phyloP scores from a whole-genome alignment of 108 stramenopile species.

The Mayamaea pseudoterrestris region DNA sequence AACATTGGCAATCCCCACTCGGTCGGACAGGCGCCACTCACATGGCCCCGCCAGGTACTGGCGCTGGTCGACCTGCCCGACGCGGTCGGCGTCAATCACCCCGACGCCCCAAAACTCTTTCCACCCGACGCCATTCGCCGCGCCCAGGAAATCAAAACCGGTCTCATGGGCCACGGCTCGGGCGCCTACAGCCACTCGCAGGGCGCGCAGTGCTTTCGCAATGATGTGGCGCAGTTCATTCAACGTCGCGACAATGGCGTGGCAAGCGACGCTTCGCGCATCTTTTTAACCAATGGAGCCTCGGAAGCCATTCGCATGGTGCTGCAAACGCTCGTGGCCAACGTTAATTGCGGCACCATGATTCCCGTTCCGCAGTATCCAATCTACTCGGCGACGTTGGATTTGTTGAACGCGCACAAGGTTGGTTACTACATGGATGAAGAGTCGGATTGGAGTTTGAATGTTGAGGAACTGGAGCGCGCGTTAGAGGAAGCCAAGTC shows the following conservation, averaged over 20 bases:
- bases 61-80: conserved; percentile 74
- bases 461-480: conserved; percentile 68
- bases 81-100: conserved; percentile 63
- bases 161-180: conserved; percentile 47
- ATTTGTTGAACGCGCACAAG: conserved; percentile 72
- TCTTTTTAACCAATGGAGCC: conserved; percentile 95
- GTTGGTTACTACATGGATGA: conserved; percentile 91
- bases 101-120: conserved; percentile 35
- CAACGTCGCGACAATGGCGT: conserved; percentile 54
- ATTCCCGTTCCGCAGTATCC: conserved; percentile 98
- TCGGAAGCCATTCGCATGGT: conserved; percentile 74
- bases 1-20: conserved; percentile 99
- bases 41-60: conserved; percentile 94
- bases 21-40: conserved; percentile 85
- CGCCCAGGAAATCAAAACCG: conserved; percentile 50
- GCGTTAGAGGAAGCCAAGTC: conserved; percentile 54
- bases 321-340: conserved; percentile 64
- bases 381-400: conserved; percentile 86
- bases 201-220: conserved; percentile 53
- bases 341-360: conserved; percentile 68
- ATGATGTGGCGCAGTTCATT: conserved; percentile 84
- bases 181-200: conserved; percentile 85
- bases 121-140: conserved; percentile 65
- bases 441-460: conserved; percentile 69
- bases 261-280: conserved; percentile 54